Evolutionary conservation across 768 basidiomycete genomes (phyloP), one percentile per base, ranked within the genome.

Genomic region (Dendrothele bispora): DNA sequence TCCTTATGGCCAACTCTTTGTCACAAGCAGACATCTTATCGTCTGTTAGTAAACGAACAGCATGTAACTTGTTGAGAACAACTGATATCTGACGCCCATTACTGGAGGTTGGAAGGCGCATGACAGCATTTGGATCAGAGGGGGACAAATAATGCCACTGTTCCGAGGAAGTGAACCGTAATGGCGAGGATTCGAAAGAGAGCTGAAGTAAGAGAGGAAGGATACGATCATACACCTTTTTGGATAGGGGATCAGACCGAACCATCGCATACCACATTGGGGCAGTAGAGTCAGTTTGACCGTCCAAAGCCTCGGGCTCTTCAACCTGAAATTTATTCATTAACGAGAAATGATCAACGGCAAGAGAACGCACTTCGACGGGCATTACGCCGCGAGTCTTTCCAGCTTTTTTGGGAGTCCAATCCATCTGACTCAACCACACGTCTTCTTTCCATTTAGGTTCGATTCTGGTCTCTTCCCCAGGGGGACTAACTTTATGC

Each of bases 371-470:
- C 12, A 53, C 24, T n/a, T 67, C 64, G 2, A 61, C 50, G 14
- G 67, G 56, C 10, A 65, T 46, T 7, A 88, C 60, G 0, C 88
- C 88, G 59, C 89, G 73, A 7, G 85, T 83, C 62, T 83, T 82
- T 29, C 80, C 77, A 0, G 82, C 83, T 5, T 77, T 72, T 64
- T 98, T 98, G 1, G 91, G 91, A 1, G 90, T 85, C 97, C 97
- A 98, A 62, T 99, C 95, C 48, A 98, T 72, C 63, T 99, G 97
- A 40, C 74, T 78, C 12, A 95, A 66, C 92, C 93, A 97, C 6
- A 83, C 82, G 64, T 92, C 88, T 3, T 76, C 72, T 61, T 74
- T 79, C 87, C 84, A 92, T 40, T 61, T 65, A 25, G 69, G 79
- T 39, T 67, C 64, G 10, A 52, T 57, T 12, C 54, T 61, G 17